These are phyloP conservation scores for Bryum argenteum DNA, from an alignment of 225 moss, liverwort and hornwort species.

Conservation along the genomic window DNA sequence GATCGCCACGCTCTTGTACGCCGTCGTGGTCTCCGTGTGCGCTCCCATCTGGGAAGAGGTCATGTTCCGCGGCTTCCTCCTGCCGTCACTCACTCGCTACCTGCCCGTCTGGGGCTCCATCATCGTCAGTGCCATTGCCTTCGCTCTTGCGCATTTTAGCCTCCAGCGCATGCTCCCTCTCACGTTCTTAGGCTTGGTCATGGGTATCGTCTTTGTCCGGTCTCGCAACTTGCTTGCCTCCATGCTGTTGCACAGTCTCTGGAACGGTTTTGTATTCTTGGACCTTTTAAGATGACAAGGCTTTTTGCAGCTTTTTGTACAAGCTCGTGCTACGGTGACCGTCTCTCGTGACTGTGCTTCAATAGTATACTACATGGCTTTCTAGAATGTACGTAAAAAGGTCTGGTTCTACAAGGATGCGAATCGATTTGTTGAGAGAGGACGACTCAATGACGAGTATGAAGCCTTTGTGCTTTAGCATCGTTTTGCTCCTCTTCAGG, in stretches of 20 bases:
- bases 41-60: conserved; percentile 98
- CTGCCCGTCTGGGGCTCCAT: conserved; percentile 88
- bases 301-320: not conserved
- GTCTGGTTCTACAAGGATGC: not conserved
- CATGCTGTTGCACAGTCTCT: conserved; percentile 96
- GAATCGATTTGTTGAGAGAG: not conserved
- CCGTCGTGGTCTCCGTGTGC: conserved; percentile 90
- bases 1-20: conserved; percentile 85
- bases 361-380: not conserved
- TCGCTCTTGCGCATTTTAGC: conserved; percentile 94
- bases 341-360: not conserved
- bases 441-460: not conserved
- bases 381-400: conserved; percentile 1
- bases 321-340: not conserved
- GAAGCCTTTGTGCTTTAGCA: not conserved
- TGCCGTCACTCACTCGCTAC: conserved; percentile 86
- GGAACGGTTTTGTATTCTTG: conserved; percentile 98
- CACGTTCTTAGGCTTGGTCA: conserved; percentile 91
- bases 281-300: conserved; percentile 70
- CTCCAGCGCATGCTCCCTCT: conserved; percentile 91
- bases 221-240: conserved; percentile 86
- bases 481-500: not conserved
- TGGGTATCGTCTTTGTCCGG: conserved; percentile 96
- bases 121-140: conserved; percentile 84
- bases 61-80: conserved; percentile 88